Evolutionary conservation across 2,329 filamentous ascomycete genomes (phyloP).

Genomic region (Neurospora crassa): DNA sequence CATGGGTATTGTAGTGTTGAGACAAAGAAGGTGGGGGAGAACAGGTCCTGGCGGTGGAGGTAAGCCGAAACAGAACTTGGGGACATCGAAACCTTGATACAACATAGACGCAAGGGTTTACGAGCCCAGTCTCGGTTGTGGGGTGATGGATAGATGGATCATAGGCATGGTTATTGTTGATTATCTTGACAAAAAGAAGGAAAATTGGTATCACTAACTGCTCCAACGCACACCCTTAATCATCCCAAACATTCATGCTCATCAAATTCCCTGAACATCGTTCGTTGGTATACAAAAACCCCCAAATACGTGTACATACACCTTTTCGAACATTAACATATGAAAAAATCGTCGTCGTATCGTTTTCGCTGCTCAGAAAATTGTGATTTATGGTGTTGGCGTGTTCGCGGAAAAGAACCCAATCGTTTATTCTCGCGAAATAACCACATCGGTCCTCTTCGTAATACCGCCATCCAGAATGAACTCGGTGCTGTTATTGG

Average conservation of each 20-base stretch:
- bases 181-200: not conserved
- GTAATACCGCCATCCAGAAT: constrained; percentile 13
- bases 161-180: not conserved
- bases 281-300: not conserved
- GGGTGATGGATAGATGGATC: not conserved
- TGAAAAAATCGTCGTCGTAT: not conserved
- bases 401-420: not conserved
- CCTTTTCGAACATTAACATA: not conserved
- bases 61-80: not conserved
- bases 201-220: not conserved
- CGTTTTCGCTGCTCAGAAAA: not conserved
- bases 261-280: not conserved
- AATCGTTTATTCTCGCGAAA: constrained; percentile 3
- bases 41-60: not conserved
- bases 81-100: not conserved
- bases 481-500: constrained; percentile 11
- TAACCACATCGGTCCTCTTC: constrained; percentile 14
- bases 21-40: not conserved
- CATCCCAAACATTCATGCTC: not conserved
- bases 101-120: not conserved
- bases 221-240: not conserved
- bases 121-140: not conserved
- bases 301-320: not conserved
- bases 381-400: not conserved
- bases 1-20: not conserved